Base-by-base conservation (phyloP, 345 rosid genomes). In the Syzygium jambos region DNA sequence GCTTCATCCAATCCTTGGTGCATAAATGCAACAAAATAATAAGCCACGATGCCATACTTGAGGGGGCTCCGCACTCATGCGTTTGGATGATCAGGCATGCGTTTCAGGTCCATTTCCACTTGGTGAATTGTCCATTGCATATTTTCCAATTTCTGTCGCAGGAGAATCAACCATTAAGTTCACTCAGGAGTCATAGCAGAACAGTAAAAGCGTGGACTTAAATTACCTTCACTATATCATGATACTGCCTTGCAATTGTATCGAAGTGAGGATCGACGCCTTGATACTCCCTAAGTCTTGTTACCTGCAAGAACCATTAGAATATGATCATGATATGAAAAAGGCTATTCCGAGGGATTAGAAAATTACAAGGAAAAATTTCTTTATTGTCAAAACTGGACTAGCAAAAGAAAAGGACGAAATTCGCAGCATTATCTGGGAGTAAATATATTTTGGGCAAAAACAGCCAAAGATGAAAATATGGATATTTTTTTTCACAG, bases 221-320 rank as follows among this genome's bases (percentile, higher is more conserved):
- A 61, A 38, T 38, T 93, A 95, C 99, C 98, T 94, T 94, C 54
- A 98, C 98, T 86, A 98, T 93, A 85, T 96, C 99, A 88, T 95
- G 99, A 91, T 96, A 98, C 91, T 96, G 98, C 91, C 97, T 95
- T 84, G 99, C 99, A 87, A 95, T 95, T 61, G 93, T 90, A 90
- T 98, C 99, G 19, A 96, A 98, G 89, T 94, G 98, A 38, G 99
- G 99, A 94, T 98, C 99, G 2, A 98, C 98, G 23, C 99, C 99
- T 88, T 95, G 99, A 90, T 98, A 98, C 88, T 98, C 99, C n/a
- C 95, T 94, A 49, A 98, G 99, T 84, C 99, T 97, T 8, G 98
- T 96, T 10, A 95, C 98, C 99, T 98, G 92, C 78, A 49, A 85
- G 87, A 21, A 86, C 25, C 6, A 85, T 9, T 21, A 85, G 86